A percentile compares a stretch with the other conserved stretches of the same genome.
Conservation (phyloP, 2,329 filamentous ascomycete species). For the Mariannaea sp. region DNA sequence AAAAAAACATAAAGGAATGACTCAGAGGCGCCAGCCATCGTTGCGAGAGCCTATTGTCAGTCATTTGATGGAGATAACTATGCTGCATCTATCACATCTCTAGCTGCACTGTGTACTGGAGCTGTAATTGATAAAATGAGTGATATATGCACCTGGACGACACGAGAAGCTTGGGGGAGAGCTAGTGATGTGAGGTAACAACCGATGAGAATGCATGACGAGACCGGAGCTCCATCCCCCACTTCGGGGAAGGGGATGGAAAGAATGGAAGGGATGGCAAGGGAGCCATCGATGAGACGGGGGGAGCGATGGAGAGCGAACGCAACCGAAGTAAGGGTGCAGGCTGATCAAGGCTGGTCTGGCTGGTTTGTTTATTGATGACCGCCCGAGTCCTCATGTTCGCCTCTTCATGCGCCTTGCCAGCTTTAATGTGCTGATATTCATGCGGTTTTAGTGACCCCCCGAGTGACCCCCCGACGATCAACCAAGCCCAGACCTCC, state of each 20-base stretch:
- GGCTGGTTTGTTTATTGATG: too few relatives aligned
- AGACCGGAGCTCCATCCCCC: slow-evolving; percentile 9
- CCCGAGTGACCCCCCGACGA: not conserved
- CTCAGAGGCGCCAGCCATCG: slow-evolving; percentile 16
- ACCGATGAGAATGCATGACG: slow-evolving; percentile 8
- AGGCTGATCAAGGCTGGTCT: too few relatives aligned
- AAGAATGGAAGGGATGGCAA: not conserved
- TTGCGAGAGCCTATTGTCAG: slow-evolving; percentile 6
- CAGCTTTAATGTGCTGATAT: slow-evolving; percentile 17
- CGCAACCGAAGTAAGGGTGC: too few relatives aligned
- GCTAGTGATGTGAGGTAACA: not conserved
- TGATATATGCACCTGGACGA: slow-evolving; percentile 22
- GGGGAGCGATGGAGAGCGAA: too few relatives aligned
- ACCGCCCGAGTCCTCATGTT: not conserved
- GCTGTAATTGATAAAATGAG: too few relatives aligned
- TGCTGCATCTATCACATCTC: slow-evolving; percentile 13
- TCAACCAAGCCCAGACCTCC: not conserved
- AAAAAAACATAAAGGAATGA: slow-evolving; percentile 13
- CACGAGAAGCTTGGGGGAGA: slow-evolving; percentile 8
- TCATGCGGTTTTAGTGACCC: slow-evolving; percentile 10
- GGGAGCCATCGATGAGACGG: too few relatives aligned
- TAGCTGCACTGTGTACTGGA: too few relatives aligned
- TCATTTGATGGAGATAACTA: slow-evolving; percentile 12
- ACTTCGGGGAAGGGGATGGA: slow-evolving; percentile 1
- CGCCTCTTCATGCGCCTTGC: not conserved